Conservation (phyloP, 2,329 filamentous ascomycete genomes). For the Colletotrichum chrysophilum region DNA sequence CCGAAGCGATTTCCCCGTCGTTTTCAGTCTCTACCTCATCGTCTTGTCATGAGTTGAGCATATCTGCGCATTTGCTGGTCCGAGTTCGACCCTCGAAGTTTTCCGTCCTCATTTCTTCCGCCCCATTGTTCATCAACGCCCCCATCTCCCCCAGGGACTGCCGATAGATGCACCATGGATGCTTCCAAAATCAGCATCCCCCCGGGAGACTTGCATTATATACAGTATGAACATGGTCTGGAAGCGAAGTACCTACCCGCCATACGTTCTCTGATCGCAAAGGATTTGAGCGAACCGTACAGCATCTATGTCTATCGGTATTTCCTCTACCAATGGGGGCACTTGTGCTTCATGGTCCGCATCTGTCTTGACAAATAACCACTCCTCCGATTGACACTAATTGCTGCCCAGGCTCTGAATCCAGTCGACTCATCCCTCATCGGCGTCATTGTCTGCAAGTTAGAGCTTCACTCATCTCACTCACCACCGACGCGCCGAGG, state of each 20-base stretch:
- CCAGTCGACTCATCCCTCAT: conserved; percentile 70
- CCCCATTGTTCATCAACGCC: neutral
- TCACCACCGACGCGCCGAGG: conserved; percentile 77
- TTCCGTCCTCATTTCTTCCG: neutral
- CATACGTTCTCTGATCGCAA: conserved; percentile 92
- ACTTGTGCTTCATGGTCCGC: conserved; percentile 91
- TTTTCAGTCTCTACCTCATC: neutral
- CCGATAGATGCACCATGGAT: conserved; percentile 34
- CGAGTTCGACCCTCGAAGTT: neutral
- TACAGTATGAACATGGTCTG: conserved; percentile 66
- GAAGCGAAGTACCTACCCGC: conserved; percentile 76
- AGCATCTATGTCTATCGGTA: conserved; percentile 99
- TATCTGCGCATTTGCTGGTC: neutral
- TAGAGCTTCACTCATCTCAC: conserved; percentile 87
- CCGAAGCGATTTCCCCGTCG: neutral
- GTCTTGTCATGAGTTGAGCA: conserved; percentile 18
- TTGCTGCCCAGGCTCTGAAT: conserved; percentile 57
- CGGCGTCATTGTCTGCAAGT: conserved; percentile 92
- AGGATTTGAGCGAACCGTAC: conserved; percentile 96
- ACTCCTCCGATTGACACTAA: neutral
- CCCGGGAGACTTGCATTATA: conserved; percentile 58
- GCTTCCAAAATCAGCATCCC: conserved; percentile 36
- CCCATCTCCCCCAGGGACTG: neutral
- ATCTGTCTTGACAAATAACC: neutral
- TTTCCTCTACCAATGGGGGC: conserved; percentile 96